These are phyloP conservation scores for Trametes cubensis DNA, from an alignment of 768 basidiomycete genomes.

Conservation along the genomic window DNA sequence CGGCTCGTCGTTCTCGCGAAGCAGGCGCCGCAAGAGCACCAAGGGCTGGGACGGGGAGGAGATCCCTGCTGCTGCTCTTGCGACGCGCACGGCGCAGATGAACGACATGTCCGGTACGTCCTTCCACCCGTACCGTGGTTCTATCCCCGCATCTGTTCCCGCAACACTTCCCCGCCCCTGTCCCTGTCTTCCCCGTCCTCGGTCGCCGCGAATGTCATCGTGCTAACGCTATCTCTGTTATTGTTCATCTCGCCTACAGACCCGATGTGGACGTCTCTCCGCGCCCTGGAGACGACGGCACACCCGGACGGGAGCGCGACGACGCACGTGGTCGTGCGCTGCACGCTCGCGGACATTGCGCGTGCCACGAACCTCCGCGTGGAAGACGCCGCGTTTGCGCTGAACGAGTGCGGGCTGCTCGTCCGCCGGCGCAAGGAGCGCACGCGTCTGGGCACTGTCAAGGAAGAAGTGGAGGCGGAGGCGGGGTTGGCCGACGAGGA, in stretches of 20 bases:
- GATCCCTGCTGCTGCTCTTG: slow-evolving; percentile 23
- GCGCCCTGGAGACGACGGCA: slow-evolving; percentile 58
- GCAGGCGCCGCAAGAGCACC: slow-evolving; percentile 50
- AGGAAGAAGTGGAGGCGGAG: slow-evolving; percentile 30
- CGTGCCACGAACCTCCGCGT: slow-evolving; percentile 76
- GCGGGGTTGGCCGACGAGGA: slow-evolving; percentile 37
- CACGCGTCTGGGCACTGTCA: slow-evolving; percentile 13
- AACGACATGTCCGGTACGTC: slow-evolving; percentile 29
- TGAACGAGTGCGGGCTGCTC: slow-evolving; percentile 86
- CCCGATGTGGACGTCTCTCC: slow-evolving; percentile 53
- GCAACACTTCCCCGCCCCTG: background rate
- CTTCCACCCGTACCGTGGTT: background rate
- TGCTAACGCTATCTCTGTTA: no score
- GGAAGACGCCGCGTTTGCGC: slow-evolving; percentile 87
- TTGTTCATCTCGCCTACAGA: slow-evolving; percentile 40
- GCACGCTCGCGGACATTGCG: slow-evolving; percentile 79
- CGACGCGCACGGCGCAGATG: slow-evolving; percentile 19
- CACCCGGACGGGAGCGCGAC: slow-evolving; percentile 70
- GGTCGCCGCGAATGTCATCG: background rate
- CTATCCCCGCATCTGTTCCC: no score
- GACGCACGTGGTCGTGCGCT: slow-evolving; percentile 66
- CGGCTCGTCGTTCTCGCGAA: slow-evolving; percentile 25
- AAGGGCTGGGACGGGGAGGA: slow-evolving; percentile 82
- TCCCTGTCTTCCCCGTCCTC: background rate
- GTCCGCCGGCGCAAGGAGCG: slow-evolving; percentile 41